Base-by-base conservation (phyloP, 2,329 filamentous ascomycete species). In the Exophiala xenobiotica region DNA sequence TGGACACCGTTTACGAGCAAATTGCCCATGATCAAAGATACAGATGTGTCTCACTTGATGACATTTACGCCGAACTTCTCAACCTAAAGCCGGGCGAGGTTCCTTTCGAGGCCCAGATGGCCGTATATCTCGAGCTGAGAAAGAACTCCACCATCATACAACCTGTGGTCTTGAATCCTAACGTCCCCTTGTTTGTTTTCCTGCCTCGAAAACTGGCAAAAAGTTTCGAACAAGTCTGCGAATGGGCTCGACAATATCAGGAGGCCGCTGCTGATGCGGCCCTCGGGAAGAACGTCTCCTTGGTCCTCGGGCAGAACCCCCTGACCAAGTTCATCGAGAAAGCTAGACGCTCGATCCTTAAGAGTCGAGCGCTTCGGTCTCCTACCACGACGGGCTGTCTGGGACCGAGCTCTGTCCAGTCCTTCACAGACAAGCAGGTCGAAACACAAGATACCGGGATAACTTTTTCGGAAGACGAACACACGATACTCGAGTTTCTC, bases 171-270 rank as follows among this genome's bases (percentile, higher is more conserved):
- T 11, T 23, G 12, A 16, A 20, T 4, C 16, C n/a, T 5, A 43
- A 31, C 12, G 31, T 20, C 4, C 37, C 40, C 9, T 11, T n/a
- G 12, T 27, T 62, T 14, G 16, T 52, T 5, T 24, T 85, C 16
- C 71, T 78, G 18, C 76, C 80, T 4, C 78, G 76, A 51, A 65
- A 71, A 19, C 72, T 81, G 31, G 72, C 78, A 2, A 61, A 68
- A 14, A 64, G 70, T 11, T 68, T 82, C 6, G 69, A 78, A 31
- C 69, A 70, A 16, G 80, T 83, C 3, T 70, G 72, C 11, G 63
- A 67, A 12, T 85, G 82, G 82, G 70, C 82, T 18, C 75, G 80
- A 42, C 73, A 77, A 43, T 80, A 77, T 65, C 75, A 77, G 54
- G 75, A 83, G 46, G 69, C 76, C 46, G 67, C 75, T 44, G 66